These are phyloP conservation scores for Capillidium heterosporum DNA, from an alignment of 371 early-diverging fungal species.

Conservation along the genomic window DNA sequence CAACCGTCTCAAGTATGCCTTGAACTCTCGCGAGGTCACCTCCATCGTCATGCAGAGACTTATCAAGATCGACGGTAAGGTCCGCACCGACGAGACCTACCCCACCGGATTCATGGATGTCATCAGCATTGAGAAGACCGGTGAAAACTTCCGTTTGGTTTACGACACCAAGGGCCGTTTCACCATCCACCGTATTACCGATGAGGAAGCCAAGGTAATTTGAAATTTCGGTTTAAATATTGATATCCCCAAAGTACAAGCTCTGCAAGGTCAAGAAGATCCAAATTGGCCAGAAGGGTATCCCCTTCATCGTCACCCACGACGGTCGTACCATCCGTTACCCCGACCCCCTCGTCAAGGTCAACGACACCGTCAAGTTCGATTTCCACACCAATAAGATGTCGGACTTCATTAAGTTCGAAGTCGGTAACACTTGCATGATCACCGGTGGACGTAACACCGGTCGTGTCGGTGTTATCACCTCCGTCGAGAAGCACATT, in stretches of 20 bases:
- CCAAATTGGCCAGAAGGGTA: slow-evolving; percentile 81
- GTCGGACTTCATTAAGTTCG: slow-evolving; percentile 88
- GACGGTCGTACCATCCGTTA: slow-evolving; percentile 99
- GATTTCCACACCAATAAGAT: slow-evolving; percentile 90
- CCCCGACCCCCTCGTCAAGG: slow-evolving; percentile 97
- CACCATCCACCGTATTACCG: slow-evolving; percentile 97
- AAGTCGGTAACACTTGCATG: slow-evolving; percentile 89
- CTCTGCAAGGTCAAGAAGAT: slow-evolving; percentile 96
- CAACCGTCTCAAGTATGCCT: slow-evolving; percentile 97
- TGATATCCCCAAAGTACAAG: slow-evolving; percentile 50
- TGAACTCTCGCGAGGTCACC: slow-evolving; percentile 94
- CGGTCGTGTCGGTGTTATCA: slow-evolving; percentile 98
- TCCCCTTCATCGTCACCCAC: slow-evolving; percentile 96
- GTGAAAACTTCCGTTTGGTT: slow-evolving; percentile 98
- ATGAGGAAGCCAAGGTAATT: slow-evolving; percentile 82
- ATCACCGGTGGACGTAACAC: slow-evolving; percentile 98
- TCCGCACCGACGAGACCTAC: slow-evolving; percentile 95
- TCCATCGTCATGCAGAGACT: slow-evolving; percentile 95
- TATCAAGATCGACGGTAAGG: slow-evolving; percentile 98
- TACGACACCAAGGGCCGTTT: slow-evolving; percentile 99
- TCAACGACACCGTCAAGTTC: slow-evolving; percentile 97
- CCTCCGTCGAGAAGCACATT: slow-evolving; percentile 91
- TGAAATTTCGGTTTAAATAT: background rate
- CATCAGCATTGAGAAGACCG: slow-evolving; percentile 96
- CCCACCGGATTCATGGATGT: slow-evolving; percentile 99